These are phyloP conservation scores for Perkinsus chesapeaki DNA, from an alignment of 169 alveolate genomes.

Conservation along the genomic window DNA sequence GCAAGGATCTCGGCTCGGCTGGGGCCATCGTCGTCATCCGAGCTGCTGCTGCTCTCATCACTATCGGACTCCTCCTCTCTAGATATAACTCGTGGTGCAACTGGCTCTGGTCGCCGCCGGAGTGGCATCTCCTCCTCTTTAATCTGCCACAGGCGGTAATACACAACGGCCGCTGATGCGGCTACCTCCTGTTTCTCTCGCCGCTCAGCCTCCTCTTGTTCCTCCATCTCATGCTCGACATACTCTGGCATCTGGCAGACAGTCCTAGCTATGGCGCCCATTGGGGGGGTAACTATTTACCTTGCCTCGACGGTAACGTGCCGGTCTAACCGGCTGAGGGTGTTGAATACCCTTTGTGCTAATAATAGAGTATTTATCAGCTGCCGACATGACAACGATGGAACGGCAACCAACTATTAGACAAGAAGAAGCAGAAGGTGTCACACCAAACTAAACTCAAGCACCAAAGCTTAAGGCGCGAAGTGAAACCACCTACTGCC, in stretches of 20 bases:
- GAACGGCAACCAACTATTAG: not conserved
- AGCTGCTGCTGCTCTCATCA: not conserved
- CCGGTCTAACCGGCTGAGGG: not conserved
- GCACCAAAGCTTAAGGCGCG: too few species aligned
- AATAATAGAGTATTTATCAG: not conserved
- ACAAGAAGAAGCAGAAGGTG: too few species aligned
- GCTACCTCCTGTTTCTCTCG: not conserved
- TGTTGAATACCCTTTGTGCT: not conserved
- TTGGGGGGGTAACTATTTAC: not conserved
- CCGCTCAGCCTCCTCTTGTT: not conserved
- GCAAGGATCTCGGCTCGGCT: not conserved
- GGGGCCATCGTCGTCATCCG: not conserved
- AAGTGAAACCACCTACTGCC: too few species aligned
- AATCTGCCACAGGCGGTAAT: not conserved
- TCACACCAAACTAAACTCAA: too few species aligned
- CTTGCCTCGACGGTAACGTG: not conserved
- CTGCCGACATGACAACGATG: not conserved
- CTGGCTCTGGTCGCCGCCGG: not conserved
- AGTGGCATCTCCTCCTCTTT: not conserved
- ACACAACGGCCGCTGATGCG: not conserved
- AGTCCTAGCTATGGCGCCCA: not conserved
- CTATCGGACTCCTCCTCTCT: not conserved
- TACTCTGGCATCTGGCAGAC: not conserved
- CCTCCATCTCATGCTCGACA: not conserved
- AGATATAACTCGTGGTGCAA: not conserved